Evolutionary conservation across 306 rosid genomes (phyloP), one percentile per base, ranked within the genome.

Genomic region (Spatholobus suberectus): DNA sequence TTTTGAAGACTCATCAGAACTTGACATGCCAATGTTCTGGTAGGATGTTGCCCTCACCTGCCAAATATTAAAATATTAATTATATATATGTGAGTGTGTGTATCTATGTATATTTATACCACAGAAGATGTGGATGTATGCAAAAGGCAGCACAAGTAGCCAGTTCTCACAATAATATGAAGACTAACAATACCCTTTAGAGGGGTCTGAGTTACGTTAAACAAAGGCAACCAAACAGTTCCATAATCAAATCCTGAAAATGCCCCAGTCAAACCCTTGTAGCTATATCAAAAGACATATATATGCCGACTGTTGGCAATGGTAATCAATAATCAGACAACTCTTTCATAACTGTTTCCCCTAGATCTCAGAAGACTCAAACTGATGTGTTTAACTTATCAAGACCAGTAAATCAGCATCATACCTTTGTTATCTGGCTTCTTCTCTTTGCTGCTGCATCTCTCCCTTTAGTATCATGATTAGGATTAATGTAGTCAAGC

Each of bases 401-500:
- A 62, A 43, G 58, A 69, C n/a, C 69, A 66, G 61, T 41, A 76
- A 76, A 54, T 80, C 32, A 66, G 34, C 57, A 40, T 54, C 79
- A 10, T 75, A 90, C 96, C 96, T 93, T 92, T 55, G 93, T 70
- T 79, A 88, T 75, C 85, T 92, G 90, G 85, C 81, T 91, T 89
- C 88, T 93, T 87, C 96, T 92, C 92, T 88, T 96, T 62, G 87
- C 76, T 55, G 92, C 88, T 10, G 76, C 88, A 84, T 92, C 94
- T 83, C 93, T 90, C 62, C 92, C 99, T 85, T 90, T 90, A 71
- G 89, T 86, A 83, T 87, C 93, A 37, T 96, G 89, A 85, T 81
- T 88, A 55, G 98, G 99, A 87, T 86, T 93, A 58, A 96, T 96
- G 86, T 96, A 96, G 89, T 96, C 99, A 46, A 96, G 99, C 89